phyloP scores from a whole-genome alignment of 306 rosid genomes.

The Cicer pinnatifidum region DNA sequence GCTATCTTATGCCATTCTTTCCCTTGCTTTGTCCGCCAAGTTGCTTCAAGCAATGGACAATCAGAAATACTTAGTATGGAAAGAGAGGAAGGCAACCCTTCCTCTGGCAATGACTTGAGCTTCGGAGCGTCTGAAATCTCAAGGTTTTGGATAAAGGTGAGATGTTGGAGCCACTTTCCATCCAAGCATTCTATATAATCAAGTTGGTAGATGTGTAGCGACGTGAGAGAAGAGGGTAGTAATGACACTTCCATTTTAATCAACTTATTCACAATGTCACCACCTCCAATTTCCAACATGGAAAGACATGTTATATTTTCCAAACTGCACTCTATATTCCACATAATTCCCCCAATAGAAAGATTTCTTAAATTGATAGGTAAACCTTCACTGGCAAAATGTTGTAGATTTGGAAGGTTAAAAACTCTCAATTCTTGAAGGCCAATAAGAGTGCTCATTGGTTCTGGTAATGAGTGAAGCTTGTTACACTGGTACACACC shows the following conservation, averaged over 20 bases:
- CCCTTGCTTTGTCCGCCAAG: background rate
- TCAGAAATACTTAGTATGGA: background rate
- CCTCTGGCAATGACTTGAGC: conserved; percentile 3
- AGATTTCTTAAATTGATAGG: background rate
- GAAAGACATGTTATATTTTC: background rate
- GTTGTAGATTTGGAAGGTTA: conserved; percentile 1
- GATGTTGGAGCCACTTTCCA: conserved; percentile 9
- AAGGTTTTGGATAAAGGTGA: conserved; percentile 7
- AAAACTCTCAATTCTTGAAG: background rate
- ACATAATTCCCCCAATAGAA: background rate
- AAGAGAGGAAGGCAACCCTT: conserved; percentile 25
- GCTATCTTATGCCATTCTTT: conserved; percentile 36
- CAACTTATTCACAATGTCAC: background rate
- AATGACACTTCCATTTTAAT: conserved; percentile 21
- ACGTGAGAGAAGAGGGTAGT: conserved; percentile 25
- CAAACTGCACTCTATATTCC: background rate
- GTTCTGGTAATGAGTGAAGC: conserved; percentile 22
- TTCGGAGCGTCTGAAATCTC: background rate
- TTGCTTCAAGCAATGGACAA: conserved; percentile 15
- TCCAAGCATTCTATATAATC: background rate
- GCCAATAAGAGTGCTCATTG: background rate
- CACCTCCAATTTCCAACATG: background rate
- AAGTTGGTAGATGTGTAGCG: conserved; percentile 1
- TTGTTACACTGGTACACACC: conserved; percentile 27
- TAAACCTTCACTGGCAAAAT: background rate